Evolutionary conservation across 257 asterid species (phyloP), one percentile per base, ranked within the genome.

Genomic region (Nicotiana noctiflora): DNA sequence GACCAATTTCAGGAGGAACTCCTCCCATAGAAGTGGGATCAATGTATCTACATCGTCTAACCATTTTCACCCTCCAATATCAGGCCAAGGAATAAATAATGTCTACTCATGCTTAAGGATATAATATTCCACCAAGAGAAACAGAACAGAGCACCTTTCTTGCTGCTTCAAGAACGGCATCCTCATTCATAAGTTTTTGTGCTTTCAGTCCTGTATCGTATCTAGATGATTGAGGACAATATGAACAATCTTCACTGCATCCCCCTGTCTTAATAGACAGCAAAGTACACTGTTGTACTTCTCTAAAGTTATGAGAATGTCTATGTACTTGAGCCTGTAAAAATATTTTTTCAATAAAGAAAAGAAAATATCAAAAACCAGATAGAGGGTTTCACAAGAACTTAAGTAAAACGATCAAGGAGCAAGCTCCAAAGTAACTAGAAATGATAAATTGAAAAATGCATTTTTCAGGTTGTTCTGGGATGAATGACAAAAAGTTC

Each of bases 261-360:
- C 99, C 99, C 57, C 99, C 99, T 3, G 99, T 95, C 88, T 95
- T 95, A 32, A 95, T 89, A 12, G 99, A 94, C 19, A 95, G 80
- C 83, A 95, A 93, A 10, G 99, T 95, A 81, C 98, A 95, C 83
- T 95, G 99, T 84, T 93, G 99, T 83, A 95, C 99, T 88, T 95
- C 99, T 86, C 97, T 90, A 86, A 93, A 95, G 83, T 95, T 95
- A 86, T 94, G 99, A 82, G 97, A 92, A 83, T 95, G 96, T 84
- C 98, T 92, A 79, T 95, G 99, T 82, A 95, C 98, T 88, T 92
- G 99, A 79, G 98, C 98, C 97, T 95, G 87, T 82, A 89, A 60
- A 80, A 75, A 18, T 75, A 74, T 53, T 59, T 52, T 40, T 34
- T 13, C 18, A 55, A 18, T 76, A 12, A 56, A 51, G 51, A 53